Conservation (phyloP, 2,329 filamentous ascomycete species). For the Balansia obtecta region DNA sequence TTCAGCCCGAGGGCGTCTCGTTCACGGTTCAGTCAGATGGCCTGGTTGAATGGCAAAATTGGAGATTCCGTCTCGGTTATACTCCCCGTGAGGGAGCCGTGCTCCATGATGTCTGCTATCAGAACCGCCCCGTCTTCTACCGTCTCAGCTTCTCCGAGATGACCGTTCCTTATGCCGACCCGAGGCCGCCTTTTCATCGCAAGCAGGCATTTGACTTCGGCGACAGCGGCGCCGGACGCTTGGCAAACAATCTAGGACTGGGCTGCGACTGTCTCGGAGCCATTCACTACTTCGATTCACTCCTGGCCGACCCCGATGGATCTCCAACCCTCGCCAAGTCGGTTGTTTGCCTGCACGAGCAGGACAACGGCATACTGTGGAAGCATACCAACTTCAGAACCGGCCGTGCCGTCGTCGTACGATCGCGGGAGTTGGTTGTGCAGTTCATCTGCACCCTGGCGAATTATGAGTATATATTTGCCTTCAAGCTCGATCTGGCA, state of each 20-base stretch:
- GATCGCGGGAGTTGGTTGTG: constrained; percentile 50
- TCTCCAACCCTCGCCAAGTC: constrained; percentile 38
- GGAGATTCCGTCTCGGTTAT: constrained; percentile 57
- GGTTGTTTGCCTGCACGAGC: constrained; percentile 57
- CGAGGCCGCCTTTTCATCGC: constrained; percentile 50
- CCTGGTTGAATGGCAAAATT: constrained; percentile 51
- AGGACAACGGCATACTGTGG: constrained; percentile 59
- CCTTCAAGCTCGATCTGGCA: constrained; percentile 45
- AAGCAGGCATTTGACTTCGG: constrained; percentile 66
- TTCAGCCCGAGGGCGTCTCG: constrained; percentile 56
- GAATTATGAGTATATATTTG: constrained; percentile 55
- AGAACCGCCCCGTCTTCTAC: constrained; percentile 52
- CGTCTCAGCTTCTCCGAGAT: constrained; percentile 57
- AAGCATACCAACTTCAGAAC: constrained; percentile 63
- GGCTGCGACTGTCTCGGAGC: constrained; percentile 60
- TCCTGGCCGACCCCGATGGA: constrained; percentile 41
- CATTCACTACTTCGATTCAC: constrained; percentile 50
- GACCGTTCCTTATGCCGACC: constrained; percentile 57
- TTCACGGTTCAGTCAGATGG: constrained; percentile 43
- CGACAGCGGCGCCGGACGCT: constrained; percentile 52
- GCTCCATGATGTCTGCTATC: constrained; percentile 57
- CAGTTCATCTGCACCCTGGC: constrained; percentile 58
- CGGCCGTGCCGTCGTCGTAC: constrained; percentile 44
- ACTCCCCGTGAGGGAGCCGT: constrained; percentile 59
- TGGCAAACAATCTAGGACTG: constrained; percentile 54